Percentiles rank a stretch among this genome's conserved stretches.
phyloP scores from a whole-genome alignment of 106 monocot genomes.

The Dactylorhiza incarnata region DNA sequence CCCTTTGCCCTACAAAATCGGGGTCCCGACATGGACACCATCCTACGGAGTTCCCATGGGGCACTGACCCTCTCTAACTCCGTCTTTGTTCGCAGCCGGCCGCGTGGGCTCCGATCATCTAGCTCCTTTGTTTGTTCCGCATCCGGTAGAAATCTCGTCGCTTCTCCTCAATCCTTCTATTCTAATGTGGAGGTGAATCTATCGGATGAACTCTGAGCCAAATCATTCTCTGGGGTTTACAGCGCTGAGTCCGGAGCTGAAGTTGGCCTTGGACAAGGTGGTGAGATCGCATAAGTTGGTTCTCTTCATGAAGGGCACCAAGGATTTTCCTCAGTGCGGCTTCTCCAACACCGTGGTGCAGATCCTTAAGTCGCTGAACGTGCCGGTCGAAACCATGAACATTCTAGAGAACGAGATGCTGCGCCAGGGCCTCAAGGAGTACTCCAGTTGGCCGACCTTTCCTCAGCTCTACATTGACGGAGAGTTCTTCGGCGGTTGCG shows the following conservation, averaged over 20 bases:
- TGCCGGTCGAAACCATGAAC: slow-evolving; percentile 76
- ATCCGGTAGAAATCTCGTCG: slow-evolving; percentile 22
- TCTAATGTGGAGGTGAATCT: not conserved
- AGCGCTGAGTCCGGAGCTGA: slow-evolving; percentile 67
- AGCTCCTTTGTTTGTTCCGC: slow-evolving; percentile 24
- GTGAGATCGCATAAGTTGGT: slow-evolving; percentile 71
- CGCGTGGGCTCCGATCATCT: not conserved
- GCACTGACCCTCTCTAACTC: not conserved
- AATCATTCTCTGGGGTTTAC: not conserved
- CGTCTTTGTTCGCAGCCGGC: not conserved
- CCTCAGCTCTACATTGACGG: slow-evolving; percentile 95
- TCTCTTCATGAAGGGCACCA: slow-evolving; percentile 89
- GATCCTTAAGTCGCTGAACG: slow-evolving; percentile 67
- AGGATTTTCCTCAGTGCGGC: slow-evolving; percentile 93
- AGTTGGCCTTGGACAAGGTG: slow-evolving; percentile 65
- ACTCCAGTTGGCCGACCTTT: slow-evolving; percentile 95
- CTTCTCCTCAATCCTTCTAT: not conserved
- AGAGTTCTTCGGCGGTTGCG: slow-evolving; percentile 92
- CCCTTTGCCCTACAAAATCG: not conserved
- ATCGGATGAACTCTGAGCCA: not conserved
- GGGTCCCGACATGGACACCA: not conserved
- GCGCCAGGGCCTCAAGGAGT: slow-evolving; percentile 83
- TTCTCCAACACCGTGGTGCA: slow-evolving; percentile 88
- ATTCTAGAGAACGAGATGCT: slow-evolving; percentile 74
- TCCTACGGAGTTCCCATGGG: not conserved